Percentiles rank a stretch among this genome's conserved stretches.
phyloP scores from a whole-genome alignment of 2,329 filamentous ascomycete species.

The Fusarium decemcellulare region DNA sequence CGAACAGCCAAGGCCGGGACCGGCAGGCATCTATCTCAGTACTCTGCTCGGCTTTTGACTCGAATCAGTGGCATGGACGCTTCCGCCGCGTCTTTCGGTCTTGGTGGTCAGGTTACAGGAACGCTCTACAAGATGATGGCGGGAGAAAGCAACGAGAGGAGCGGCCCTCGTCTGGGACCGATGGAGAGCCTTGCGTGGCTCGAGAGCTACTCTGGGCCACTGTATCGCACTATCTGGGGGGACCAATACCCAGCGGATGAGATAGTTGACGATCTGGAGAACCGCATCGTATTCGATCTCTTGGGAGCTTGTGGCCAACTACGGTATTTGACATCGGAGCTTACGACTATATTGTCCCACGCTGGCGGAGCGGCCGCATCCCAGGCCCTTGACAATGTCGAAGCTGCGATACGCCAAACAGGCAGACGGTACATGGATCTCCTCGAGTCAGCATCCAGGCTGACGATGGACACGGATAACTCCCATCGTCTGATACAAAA shows the following conservation, averaged over 20 bases:
- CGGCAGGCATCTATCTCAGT: conserved; percentile 45
- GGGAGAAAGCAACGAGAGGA: neutral
- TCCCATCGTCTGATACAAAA: conserved; percentile 50
- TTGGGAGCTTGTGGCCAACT: conserved; percentile 49
- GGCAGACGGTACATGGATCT: conserved; percentile 41
- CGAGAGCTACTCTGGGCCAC: conserved; percentile 50
- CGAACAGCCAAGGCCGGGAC: neutral
- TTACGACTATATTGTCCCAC: conserved; percentile 29
- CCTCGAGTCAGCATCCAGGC: conserved; percentile 42
- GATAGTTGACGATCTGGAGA: conserved; percentile 53
- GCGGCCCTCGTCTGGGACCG: neutral
- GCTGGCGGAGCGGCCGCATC: conserved; percentile 37
- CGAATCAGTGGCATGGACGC: conserved; percentile 52
- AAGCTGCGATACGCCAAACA: conserved; percentile 35
- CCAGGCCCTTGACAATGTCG: conserved; percentile 27
- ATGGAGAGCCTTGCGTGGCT: conserved; percentile 43
- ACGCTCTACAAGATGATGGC: conserved; percentile 26
- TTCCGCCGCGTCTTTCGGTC: conserved; percentile 47
- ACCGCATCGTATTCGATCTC: conserved; percentile 50
- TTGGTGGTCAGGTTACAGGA: conserved; percentile 50
- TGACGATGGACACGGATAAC: conserved; percentile 41
- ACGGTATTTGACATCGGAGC: conserved; percentile 49
- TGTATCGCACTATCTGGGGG: conserved; percentile 52
- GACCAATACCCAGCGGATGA: conserved; percentile 51
- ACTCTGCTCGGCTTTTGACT: conserved; percentile 50